Conservation (phyloP, 2,329 filamentous ascomycete species). For the Thelonectria rubi region DNA sequence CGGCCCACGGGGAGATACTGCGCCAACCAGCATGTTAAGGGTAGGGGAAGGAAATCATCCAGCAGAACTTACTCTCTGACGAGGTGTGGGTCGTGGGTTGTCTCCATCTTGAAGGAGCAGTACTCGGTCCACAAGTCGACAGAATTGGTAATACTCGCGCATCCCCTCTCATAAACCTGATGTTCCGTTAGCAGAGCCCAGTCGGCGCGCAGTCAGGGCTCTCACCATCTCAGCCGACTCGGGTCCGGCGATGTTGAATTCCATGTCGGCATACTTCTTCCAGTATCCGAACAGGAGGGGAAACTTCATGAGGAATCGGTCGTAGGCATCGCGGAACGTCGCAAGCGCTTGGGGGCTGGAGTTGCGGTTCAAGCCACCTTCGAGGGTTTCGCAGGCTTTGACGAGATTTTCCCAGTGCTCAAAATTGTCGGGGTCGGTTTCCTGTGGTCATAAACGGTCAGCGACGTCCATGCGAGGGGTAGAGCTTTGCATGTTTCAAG, state of each 20-base stretch:
- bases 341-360: slow-evolving; percentile 94
- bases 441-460: slow-evolving; percentile 51
- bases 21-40: slow-evolving; percentile 66
- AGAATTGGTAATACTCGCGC: slow-evolving; percentile 90
- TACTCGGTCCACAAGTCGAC: slow-evolving; percentile 98
- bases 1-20: slow-evolving; percentile 53
- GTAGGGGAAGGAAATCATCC: slow-evolving; percentile 74
- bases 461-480: slow-evolving; percentile 18
- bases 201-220: slow-evolving; percentile 5
- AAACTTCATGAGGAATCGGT: slow-evolving; percentile 93
- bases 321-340: slow-evolving; percentile 86
- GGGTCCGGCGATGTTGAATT: slow-evolving; percentile 95
- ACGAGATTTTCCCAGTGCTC: slow-evolving; percentile 95
- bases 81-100: slow-evolving; percentile 90
- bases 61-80: slow-evolving; percentile 98
- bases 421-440: slow-evolving; percentile 85
- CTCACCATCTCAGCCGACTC: slow-evolving; percentile 96
- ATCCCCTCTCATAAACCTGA: slow-evolving; percentile 93
- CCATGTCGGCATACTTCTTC: slow-evolving; percentile 99
- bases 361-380: slow-evolving; percentile 95
- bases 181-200: slow-evolving; percentile 24
- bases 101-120: slow-evolving; percentile 97
- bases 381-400: slow-evolving; percentile 81
- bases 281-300: slow-evolving; percentile 97
- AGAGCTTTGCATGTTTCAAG: slow-evolving; percentile 6